Conservation (phyloP, 2,329 filamentous ascomycete species). For the Aspergillus texensis region DNA sequence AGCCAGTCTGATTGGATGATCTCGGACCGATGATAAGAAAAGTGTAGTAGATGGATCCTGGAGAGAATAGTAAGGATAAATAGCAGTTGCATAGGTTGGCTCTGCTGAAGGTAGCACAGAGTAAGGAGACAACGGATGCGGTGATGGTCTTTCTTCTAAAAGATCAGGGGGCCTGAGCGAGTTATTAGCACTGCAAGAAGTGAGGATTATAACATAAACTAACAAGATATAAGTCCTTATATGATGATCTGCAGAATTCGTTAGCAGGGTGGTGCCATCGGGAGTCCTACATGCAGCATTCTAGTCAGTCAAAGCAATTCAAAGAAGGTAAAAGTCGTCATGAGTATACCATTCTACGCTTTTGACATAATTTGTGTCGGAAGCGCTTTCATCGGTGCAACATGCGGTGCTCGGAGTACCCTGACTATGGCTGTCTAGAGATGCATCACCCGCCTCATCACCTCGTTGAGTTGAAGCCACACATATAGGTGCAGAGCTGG, state of each 20-base stretch:
- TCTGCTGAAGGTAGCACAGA: slow-evolving; percentile 50
- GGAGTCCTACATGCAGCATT: slow-evolving; percentile 43
- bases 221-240: slow-evolving; percentile 59
- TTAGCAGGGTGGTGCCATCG: slow-evolving; percentile 61
- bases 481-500: slow-evolving; percentile 24
- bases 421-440: not conserved
- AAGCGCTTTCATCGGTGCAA: not conserved
- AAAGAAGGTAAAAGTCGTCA: not conserved
- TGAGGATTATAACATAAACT: slow-evolving; percentile 17
- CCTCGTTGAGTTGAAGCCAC: slow-evolving; percentile 28
- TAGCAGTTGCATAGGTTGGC: slow-evolving; percentile 56
- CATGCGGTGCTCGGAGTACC: no score
- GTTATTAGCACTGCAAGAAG: slow-evolving; percentile 12
- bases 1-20: slow-evolving; percentile 59
- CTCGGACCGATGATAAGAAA: slow-evolving; percentile 54
- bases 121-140: slow-evolving; percentile 49
- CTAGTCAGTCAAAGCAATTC: not conserved
- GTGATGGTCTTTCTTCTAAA: slow-evolving; percentile 41
- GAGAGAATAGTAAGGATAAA: slow-evolving; percentile 59
- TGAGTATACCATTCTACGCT: slow-evolving; percentile 46
- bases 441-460: not conserved
- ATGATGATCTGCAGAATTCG: slow-evolving; percentile 53
- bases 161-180: slow-evolving; percentile 50
- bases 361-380: slow-evolving; percentile 47
- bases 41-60: slow-evolving; percentile 53